Evolutionary conservation across 2,329 filamentous ascomycete species (phyloP), one percentile per base, ranked within the genome.

Genomic region (Ceratocystis ficicola): DNA sequence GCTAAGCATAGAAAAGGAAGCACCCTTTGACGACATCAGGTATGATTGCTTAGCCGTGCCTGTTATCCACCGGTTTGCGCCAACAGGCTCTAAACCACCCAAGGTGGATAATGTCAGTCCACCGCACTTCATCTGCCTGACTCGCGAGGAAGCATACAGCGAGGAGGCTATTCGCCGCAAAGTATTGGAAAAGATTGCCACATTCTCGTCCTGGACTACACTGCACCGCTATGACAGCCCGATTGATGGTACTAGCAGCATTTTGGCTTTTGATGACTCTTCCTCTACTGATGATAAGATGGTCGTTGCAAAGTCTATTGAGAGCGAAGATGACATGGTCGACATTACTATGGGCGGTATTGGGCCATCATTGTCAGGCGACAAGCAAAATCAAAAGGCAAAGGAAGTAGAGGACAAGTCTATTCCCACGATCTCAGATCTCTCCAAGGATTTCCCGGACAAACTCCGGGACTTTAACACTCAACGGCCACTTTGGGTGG

Each of bases 301-400:
- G 48, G 81, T 96, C 60, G 83, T 87, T 67, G 87, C 90, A 57
- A 82, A 84, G 32, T 96, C 92, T 2, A 83, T 95, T 1, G 87
- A 92, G 73, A 89, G 90, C 8, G 93, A 96, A 73, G 92, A 96
- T 68, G 90, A 90, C 68, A 84, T 96, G 71, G 89, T 97, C 5
- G 89, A 96, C 72, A 86, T 99, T 17, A 89, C 88, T 0, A 92
- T 96, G 86, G 86, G 85, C 8, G 64, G 44, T 8, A 60, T 44
- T 28, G 36, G 36, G 28, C 32, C 65, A 15, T 41, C 36, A 41
- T 41, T 10, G 36, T 41, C 36, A 15, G 10, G 12, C 64, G 87
- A 90, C 70, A 77, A 78, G 1, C 72, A 72, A 17, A 77, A 80
- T 5, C 25, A 30, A 66, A 69, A 72, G 64, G 65, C 69, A 44